These are phyloP conservation scores for Nicotiana knightiana DNA, from an alignment of 257 asterid species.

Conservation along the genomic window DNA sequence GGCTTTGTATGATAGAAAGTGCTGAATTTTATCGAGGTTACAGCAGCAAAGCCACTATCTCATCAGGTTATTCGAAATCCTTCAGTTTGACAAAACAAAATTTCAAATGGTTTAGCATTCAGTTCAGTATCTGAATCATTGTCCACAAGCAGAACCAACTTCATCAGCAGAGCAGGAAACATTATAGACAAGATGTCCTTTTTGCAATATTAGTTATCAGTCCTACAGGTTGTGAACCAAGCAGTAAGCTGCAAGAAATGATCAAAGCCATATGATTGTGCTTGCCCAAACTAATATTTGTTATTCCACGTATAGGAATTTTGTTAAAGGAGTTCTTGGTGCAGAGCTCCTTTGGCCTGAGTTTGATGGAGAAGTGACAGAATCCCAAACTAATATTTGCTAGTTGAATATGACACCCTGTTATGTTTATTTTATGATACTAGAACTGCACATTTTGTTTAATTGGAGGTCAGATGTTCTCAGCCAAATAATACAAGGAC, in stretches of 20 bases:
- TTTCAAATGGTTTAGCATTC: constrained; percentile 26
- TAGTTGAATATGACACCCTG: background rate
- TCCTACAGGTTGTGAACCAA: constrained; percentile 25
- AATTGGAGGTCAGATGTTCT: background rate
- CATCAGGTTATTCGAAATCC: constrained; percentile 24
- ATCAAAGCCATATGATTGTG: constrained; percentile 17
- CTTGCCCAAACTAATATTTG: background rate
- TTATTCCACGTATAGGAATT: background rate
- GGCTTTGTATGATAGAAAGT: constrained; percentile 39
- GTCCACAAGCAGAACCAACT: constrained; percentile 26
- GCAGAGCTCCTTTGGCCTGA: background rate
- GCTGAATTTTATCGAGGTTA: constrained; percentile 21
- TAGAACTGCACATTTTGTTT: background rate
- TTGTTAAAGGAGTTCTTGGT: background rate
- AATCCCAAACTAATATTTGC: background rate
- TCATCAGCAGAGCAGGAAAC: constrained; percentile 20
- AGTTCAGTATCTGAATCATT: constrained; percentile 25
- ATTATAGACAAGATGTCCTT: constrained; percentile 54
- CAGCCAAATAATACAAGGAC: background rate
- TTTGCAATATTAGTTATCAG: constrained; percentile 34
- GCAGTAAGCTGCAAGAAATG: constrained; percentile 41
- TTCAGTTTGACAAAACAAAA: constrained; percentile 21
- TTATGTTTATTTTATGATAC: background rate
- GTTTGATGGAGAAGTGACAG: background rate
- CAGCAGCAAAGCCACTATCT: constrained; percentile 32